A percentile compares a stretch with the other conserved stretches of the same genome.
Evolutionary conservation across 441 rosid species (phyloP).

Genomic region (Capsella rubella): DNA sequence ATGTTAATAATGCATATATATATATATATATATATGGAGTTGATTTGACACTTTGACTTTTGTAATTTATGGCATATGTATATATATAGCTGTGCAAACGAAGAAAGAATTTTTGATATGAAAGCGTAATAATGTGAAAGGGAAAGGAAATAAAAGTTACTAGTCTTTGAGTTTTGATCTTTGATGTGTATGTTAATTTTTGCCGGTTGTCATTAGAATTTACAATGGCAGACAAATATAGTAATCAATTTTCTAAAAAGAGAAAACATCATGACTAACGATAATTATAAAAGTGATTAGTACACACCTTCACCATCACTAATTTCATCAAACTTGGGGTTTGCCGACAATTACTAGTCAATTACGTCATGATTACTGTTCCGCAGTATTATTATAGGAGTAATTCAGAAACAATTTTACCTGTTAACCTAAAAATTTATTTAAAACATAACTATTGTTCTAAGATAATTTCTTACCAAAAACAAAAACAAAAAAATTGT

Average conservation of each 20-base stretch:
- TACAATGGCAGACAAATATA: conserved; percentile 42
- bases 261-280: conserved; percentile 30
- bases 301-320: conserved; percentile 37
- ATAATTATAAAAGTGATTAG: conserved; percentile 34
- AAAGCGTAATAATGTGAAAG: conserved; percentile 36
- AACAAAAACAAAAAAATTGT: too few relatives aligned
- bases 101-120: conserved; percentile 7
- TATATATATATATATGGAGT: neutral
- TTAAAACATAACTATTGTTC: too few relatives aligned
- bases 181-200: conserved; percentile 35
- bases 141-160: conserved; percentile 25
- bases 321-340: conserved; percentile 42
- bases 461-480: too few relatives aligned
- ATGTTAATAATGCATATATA: neutral
- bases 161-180: conserved; percentile 25
- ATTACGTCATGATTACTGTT: conserved; percentile 27
- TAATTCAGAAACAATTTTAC: neutral
- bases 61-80: neutral
- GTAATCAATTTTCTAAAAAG: conserved; percentile 36
- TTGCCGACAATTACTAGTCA: conserved; percentile 46
- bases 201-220: conserved; percentile 39
- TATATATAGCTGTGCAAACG: neutral
- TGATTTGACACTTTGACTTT: conserved; percentile 31
- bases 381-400: neutral
- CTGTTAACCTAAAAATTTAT: neutral